These are phyloP conservation scores for Hyaloraphidium curvatum DNA, from an alignment of 192 early-diverging fungal genomes.

Conservation along the genomic window DNA sequence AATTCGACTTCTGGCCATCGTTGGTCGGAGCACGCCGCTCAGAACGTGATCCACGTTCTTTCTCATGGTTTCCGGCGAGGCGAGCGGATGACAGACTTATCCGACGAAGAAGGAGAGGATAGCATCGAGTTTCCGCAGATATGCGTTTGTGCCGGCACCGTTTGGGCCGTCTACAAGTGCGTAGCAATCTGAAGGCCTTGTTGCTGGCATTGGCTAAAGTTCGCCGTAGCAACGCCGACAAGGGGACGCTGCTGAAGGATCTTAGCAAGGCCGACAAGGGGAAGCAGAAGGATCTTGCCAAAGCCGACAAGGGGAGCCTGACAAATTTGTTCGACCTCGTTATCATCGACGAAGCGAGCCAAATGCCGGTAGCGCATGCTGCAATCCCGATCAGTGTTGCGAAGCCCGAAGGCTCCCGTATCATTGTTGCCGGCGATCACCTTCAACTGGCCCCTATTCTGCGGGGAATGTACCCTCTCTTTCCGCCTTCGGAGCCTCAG, in stretches of 20 bases:
- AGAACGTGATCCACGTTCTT: neutral
- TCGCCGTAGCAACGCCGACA: neutral
- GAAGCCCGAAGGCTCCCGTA: neutral
- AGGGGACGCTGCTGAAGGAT: neutral
- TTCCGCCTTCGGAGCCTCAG: neutral
- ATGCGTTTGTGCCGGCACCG: too few relatives aligned
- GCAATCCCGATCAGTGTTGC: neutral
- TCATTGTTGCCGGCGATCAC: neutral
- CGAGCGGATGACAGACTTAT: neutral
- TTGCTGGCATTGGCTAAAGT: neutral
- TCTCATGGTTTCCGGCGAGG: neutral
- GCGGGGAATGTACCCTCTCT: neutral
- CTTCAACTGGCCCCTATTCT: neutral
- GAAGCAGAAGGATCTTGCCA: neutral
- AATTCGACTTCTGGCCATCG: neutral
- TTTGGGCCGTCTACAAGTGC: neutral
- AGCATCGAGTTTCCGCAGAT: too few relatives aligned
- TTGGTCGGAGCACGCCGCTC: neutral
- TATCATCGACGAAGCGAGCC: neutral
- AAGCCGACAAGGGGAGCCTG: neutral
- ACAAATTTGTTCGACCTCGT: neutral
- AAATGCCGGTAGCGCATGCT: neutral
- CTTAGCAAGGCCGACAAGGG: neutral
- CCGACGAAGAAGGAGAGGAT: neutral
- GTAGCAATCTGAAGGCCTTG: neutral